A percentile compares a stretch with the other conserved stretches of the same genome.
phyloP scores from a whole-genome alignment of 768 basidiomycete genomes.

The Rhizopogon vulgaris region DNA sequence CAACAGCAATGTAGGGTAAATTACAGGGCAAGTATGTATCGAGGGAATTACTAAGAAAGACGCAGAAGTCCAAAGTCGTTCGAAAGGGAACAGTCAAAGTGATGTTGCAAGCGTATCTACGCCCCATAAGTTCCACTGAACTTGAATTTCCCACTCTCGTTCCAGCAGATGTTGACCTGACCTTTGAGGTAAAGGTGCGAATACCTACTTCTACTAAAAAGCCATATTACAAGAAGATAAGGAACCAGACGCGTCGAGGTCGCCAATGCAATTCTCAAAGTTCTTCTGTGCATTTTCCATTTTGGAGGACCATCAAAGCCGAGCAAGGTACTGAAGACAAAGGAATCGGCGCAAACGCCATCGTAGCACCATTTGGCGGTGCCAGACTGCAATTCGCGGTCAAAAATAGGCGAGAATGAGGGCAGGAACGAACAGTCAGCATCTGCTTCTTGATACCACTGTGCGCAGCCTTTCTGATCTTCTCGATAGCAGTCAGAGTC shows the following conservation, averaged over 20 bases:
- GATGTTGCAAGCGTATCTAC: no score
- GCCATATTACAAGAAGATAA: background rate
- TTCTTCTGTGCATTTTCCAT: slow-evolving; percentile 45
- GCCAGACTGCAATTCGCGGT: slow-evolving; percentile 31
- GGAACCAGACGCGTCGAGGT: slow-evolving; percentile 25
- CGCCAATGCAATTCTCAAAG: slow-evolving; percentile 30
- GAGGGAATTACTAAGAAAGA: background rate
- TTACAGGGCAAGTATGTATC: background rate
- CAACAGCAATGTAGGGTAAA: background rate
- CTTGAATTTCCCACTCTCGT: slow-evolving; percentile 49
- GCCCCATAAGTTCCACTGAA: slow-evolving; percentile 46
- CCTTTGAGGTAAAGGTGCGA: slow-evolving; percentile 32
- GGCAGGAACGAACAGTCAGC: slow-evolving; percentile 29
- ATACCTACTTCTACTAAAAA: slow-evolving; percentile 28
- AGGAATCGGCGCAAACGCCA: slow-evolving; percentile 42
- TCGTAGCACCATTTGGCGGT: slow-evolving; percentile 46
- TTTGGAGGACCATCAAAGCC: slow-evolving; percentile 37
- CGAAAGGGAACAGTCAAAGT: background rate
- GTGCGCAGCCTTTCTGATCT: slow-evolving; percentile 36
- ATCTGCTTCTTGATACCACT: slow-evolving; percentile 48
- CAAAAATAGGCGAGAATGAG: background rate
- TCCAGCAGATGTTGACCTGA: slow-evolving; percentile 41
- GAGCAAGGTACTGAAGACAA: slow-evolving; percentile 41
- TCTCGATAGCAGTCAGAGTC: slow-evolving; percentile 37
- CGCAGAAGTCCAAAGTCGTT: background rate